Conservation (phyloP, 176 grass and related monocot species). For the Canna indica region DNA sequence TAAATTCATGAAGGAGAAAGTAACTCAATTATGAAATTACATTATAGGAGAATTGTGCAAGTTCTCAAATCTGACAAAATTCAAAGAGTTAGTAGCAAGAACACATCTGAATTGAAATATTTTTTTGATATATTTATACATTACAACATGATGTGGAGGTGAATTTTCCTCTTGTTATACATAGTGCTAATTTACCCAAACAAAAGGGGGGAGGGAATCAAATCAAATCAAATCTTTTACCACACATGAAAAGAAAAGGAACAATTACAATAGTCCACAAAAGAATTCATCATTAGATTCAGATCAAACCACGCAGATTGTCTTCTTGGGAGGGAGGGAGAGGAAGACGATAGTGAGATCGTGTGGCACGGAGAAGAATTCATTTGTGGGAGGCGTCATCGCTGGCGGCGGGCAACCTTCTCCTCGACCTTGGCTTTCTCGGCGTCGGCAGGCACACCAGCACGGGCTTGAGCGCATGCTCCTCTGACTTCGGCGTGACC, state of each 20-base stretch:
- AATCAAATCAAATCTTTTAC: background rate
- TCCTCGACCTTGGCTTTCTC: constrained; percentile 6
- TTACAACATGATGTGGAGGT: background rate
- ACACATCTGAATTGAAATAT: background rate
- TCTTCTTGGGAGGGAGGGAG: constrained; percentile 19
- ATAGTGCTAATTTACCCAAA: background rate
- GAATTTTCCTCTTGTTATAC: background rate
- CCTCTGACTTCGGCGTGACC: constrained; percentile 14
- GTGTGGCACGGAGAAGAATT: background rate
- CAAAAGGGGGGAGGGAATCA: background rate
- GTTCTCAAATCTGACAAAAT: no score
- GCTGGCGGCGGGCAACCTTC: background rate
- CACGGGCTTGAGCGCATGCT: background rate
- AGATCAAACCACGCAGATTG: constrained; percentile 7
- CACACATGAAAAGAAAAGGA: background rate
- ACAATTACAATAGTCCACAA: background rate
- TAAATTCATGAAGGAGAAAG: no score
- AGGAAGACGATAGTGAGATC: constrained; percentile 10
- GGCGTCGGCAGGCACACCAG: constrained; percentile 12
- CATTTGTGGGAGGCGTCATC: background rate
- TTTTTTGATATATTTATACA: background rate
- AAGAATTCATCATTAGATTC: background rate
- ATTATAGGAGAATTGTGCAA: no score
- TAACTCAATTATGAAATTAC: no score
- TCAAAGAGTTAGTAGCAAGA: background rate